These are phyloP conservation scores for Cyclaneusma minus DNA, from an alignment of 2,329 filamentous ascomycete genomes.

Conservation along the genomic window DNA sequence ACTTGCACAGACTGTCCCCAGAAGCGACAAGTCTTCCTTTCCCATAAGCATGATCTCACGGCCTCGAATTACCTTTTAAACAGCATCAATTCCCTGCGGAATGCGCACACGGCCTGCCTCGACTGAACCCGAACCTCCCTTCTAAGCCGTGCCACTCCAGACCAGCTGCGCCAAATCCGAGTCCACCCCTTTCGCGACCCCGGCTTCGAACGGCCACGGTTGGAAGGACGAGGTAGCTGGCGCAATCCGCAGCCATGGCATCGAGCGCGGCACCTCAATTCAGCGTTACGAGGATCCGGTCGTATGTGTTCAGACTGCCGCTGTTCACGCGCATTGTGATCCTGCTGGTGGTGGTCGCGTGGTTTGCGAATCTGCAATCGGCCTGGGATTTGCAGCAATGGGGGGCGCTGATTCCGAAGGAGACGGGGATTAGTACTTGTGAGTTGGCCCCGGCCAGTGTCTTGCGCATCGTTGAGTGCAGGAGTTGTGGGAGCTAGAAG, in stretches of 20 bases:
- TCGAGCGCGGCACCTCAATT: conserved; percentile 26
- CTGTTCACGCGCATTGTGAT: conserved; percentile 67
- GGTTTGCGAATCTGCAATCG: conserved; percentile 52
- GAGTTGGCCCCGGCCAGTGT: conserved; percentile 21
- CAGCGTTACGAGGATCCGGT: conserved; percentile 58
- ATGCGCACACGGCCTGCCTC: too few species aligned
- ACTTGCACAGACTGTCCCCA: too few species aligned
- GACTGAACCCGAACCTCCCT: too few species aligned
- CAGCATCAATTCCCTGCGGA: too few species aligned
- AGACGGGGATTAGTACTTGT: conserved; percentile 60
- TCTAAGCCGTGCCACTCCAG: too few species aligned
- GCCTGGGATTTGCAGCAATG: conserved; percentile 60
- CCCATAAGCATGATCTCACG: too few species aligned
- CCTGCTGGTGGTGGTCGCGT: conserved; percentile 50
- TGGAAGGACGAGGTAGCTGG: too few species aligned
- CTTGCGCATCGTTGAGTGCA: conserved; percentile 1
- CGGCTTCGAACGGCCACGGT: too few species aligned
- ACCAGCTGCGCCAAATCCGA: too few species aligned
- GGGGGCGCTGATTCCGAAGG: conserved; percentile 64
- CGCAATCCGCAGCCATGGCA: conserved; percentile 2
- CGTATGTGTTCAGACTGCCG: conserved; percentile 73
- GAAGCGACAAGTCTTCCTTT: too few species aligned
- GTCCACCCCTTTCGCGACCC: too few species aligned
- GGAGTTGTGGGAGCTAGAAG: conserved; percentile 1
- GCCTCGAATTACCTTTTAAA: too few species aligned